Percentiles rank a stretch among this genome's conserved stretches.
Conservation (phyloP, 2,329 filamentous ascomycete species). For the Claviceps monticola region DNA sequence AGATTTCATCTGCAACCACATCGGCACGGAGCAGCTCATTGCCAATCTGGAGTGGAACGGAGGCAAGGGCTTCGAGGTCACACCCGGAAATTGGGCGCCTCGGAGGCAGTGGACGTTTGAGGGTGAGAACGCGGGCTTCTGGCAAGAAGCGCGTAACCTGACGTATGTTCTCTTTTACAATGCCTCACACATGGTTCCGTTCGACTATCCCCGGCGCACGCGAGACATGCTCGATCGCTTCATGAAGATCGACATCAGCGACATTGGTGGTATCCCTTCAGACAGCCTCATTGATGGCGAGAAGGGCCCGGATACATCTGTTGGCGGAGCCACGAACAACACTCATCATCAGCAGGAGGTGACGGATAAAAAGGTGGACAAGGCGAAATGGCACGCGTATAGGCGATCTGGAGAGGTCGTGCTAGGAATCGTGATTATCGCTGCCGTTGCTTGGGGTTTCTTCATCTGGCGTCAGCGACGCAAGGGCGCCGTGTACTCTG, state of each 20-base stretch:
- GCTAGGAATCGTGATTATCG: conserved; percentile 65
- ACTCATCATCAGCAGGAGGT: conserved; percentile 39
- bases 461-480: conserved; percentile 51
- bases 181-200: conserved; percentile 95
- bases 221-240: conserved; percentile 97
- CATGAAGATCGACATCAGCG: conserved; percentile 81
- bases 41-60: conserved; percentile 85
- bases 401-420: conserved; percentile 77
- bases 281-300: conserved; percentile 78
- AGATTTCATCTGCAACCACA: conserved; percentile 93
- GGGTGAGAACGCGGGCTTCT: conserved; percentile 74
- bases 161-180: conserved; percentile 96
- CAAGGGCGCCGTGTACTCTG: conserved; percentile 39
- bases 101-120: conserved; percentile 91
- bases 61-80: conserved; percentile 78
- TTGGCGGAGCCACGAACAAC: conserved; percentile 51
- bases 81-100: conserved; percentile 81
- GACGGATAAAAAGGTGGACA: conserved; percentile 56
- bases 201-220: conserved; percentile 73
- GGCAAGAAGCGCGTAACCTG: conserved; percentile 86
- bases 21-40: conserved; percentile 86
- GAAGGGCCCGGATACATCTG: conserved; percentile 62
- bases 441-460: conserved; percentile 61
- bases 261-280: conserved; percentile 66
- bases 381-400: conserved; percentile 81